Conservation (phyloP, 2,329 filamentous ascomycete species). For the Magnaporthales sp. region DNA sequence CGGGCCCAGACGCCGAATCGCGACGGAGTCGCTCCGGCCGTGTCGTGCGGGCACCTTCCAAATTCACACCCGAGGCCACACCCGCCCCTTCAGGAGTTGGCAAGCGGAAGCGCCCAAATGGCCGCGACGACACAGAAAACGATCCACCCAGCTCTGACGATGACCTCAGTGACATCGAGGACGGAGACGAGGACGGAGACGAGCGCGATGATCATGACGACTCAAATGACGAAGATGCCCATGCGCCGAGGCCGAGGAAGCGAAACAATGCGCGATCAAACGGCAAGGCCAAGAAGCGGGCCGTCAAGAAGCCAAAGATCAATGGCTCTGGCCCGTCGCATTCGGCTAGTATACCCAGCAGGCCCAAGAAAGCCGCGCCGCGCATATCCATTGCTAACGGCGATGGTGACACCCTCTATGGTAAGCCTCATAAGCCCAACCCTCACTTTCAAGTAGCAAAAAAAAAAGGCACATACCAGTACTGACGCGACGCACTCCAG, state of each 20-base stretch:
- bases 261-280: slow-evolving; percentile 31
- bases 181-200: slow-evolving; percentile 25
- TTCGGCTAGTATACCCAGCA: slow-evolving; percentile 36
- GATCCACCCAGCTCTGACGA: slow-evolving; percentile 28
- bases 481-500: slow-evolving; percentile 26
- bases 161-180: slow-evolving; percentile 25
- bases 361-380: slow-evolving; percentile 44
- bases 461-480: slow-evolving; percentile 8
- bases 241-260: slow-evolving; percentile 20
- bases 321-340: slow-evolving; percentile 42
- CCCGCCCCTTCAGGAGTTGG: slow-evolving; percentile 42
- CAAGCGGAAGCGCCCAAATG: slow-evolving; percentile 39
- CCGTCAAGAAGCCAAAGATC: slow-evolving; percentile 55
- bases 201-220: slow-evolving; percentile 31
- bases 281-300: slow-evolving; percentile 42
- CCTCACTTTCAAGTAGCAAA: slow-evolving; percentile 4
- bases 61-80: slow-evolving; percentile 47
- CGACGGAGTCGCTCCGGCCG: slow-evolving; percentile 60
- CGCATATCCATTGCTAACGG: slow-evolving; percentile 41
- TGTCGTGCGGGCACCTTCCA: slow-evolving; percentile 52
- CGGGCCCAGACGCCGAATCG: slow-evolving; percentile 36
- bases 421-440: slow-evolving; percentile 25
- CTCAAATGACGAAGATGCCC: slow-evolving; percentile 26
- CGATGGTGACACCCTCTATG: slow-evolving; percentile 46
- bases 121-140: slow-evolving; percentile 39